Percentiles rank a stretch among this genome's conserved stretches.
These are phyloP conservation scores for Zelopaecilomyces penicillatus DNA, from an alignment of 2,329 filamentous ascomycete species.

Conservation along the genomic window DNA sequence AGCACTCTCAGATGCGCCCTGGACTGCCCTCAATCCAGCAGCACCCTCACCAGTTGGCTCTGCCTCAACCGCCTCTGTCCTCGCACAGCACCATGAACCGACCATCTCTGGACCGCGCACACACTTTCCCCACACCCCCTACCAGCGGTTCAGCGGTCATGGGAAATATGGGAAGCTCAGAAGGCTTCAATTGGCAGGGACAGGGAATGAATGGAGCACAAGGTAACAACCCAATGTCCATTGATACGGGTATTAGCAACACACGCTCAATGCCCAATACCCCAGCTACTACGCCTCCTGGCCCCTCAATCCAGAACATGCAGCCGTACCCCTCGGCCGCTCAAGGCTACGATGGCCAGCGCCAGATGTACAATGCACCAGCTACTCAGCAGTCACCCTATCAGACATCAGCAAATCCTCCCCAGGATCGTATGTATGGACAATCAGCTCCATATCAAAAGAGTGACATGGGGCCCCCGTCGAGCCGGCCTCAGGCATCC, in stretches of 20 bases:
- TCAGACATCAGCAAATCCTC: conserved; percentile 49
- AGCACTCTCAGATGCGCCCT: conserved; percentile 55
- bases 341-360: conserved; percentile 66
- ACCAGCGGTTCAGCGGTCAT: conserved; percentile 86
- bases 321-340: conserved; percentile 62
- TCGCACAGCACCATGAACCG: conserved; percentile 66
- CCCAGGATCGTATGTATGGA: conserved; percentile 58
- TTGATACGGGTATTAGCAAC: conserved; percentile 70
- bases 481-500: conserved; percentile 49
- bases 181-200: conserved; percentile 71
- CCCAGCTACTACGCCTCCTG: conserved; percentile 85
- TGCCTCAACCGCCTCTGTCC: conserved; percentile 45
- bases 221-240: conserved; percentile 63
- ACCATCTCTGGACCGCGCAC: conserved; percentile 71
- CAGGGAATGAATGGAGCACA: conserved; percentile 54
- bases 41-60: conserved; percentile 52
- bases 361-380: conserved; percentile 69
- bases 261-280: conserved; percentile 81
- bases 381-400: conserved; percentile 66
- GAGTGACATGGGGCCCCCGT: conserved; percentile 80
- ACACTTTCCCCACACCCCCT: conserved; percentile 90
- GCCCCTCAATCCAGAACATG: conserved; percentile 66
- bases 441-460: conserved; percentile 67
- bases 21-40: conserved; percentile 61
- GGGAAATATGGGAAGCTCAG: conserved; percentile 62